Conservation (phyloP, 2,329 filamentous ascomycete species). For the Phaeophleospora eucalypticola region DNA sequence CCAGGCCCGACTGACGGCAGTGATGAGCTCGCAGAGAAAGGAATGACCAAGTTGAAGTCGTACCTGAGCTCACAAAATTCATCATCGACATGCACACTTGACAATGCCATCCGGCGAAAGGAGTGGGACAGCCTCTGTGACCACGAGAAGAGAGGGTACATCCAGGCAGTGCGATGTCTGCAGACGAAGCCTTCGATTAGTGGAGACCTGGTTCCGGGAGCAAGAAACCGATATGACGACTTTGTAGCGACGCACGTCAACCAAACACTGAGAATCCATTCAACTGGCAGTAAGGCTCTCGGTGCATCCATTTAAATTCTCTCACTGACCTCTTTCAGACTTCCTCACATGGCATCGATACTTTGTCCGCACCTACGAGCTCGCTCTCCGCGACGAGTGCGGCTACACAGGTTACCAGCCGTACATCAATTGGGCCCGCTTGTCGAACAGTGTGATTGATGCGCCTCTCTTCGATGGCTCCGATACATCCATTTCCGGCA, state of each 20-base stretch:
- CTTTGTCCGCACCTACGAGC: constrained; percentile 41
- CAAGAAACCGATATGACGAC: constrained; percentile 23
- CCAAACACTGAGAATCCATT: constrained; percentile 21
- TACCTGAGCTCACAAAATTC: background rate
- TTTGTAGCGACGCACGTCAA: constrained; percentile 29
- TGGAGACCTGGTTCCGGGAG: constrained; percentile 24
- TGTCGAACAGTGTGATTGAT: constrained; percentile 1
- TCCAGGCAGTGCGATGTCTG: constrained; percentile 30
- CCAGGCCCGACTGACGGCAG: constrained; percentile 1
- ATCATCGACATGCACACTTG: constrained; percentile 1
- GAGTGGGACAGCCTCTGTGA: constrained; percentile 38
- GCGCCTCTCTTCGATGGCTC: constrained; percentile 38
- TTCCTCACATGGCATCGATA: constrained; percentile 44
- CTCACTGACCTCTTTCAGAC: constrained; percentile 3
- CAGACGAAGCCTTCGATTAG: constrained; percentile 24
- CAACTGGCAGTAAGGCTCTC: background rate
- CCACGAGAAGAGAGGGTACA: constrained; percentile 28
- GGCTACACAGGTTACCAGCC: constrained; percentile 41
- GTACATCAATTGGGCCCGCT: constrained; percentile 9
- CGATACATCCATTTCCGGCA: constrained; percentile 42
- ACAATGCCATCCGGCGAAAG: constrained; percentile 33
- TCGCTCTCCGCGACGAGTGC: constrained; percentile 40
- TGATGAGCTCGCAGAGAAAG: background rate
- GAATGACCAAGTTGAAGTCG: background rate
- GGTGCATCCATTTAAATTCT: background rate